Evolutionary conservation across 345 rosid species (phyloP), one percentile per base, ranked within the genome.

Genomic region (Eucalyptus regnans): DNA sequence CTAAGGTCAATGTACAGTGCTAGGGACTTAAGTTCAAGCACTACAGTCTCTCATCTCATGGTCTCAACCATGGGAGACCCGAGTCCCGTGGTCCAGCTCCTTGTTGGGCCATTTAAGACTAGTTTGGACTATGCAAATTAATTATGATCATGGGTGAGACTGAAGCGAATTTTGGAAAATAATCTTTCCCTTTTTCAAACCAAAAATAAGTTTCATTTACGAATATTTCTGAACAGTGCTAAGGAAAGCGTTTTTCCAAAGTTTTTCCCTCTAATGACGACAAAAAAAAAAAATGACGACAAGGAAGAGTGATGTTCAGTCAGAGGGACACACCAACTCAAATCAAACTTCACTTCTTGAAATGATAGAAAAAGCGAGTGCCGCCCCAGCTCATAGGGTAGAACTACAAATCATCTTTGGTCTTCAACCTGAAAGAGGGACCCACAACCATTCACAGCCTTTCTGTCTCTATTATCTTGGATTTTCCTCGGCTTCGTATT

Each of bases 291-390:
- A 33, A 76, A 64, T 7, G 7, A 13, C 7, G 48, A 41, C 48
- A 11, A 20, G 48, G 83, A 76, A 20, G 48, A 20, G 83, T 20
- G 48, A 20, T 76, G 84, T 41, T 22, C 84, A 3, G 29, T 76
- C 84, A 76, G 29, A 20, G 29, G 29, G 8, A 76, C 15, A 22
- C 8, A 11, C 27, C 84, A 76, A 76, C 43, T 76, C 84, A 76
- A 76, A 76, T 41, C 84, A 41, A 43, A 76, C 84, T 76, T 76
- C 27, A 76, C 84, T 76, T 76, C 84, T 41, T 41, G 84, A 76
- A 76, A 76, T 37, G 46, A 76, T 76, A 23, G 12, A 76, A 10
- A 76, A 41, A 20, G 83, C 66, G 20, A 41, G 48, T 76, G 48
- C 27, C 15, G 48, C 27, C 15, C 33, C 83, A 22, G 46, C 83